Percentiles rank a stretch among this genome's conserved stretches.
Conservation (phyloP, 176 grass and related monocot species). For the Musa schizocarpa region DNA sequence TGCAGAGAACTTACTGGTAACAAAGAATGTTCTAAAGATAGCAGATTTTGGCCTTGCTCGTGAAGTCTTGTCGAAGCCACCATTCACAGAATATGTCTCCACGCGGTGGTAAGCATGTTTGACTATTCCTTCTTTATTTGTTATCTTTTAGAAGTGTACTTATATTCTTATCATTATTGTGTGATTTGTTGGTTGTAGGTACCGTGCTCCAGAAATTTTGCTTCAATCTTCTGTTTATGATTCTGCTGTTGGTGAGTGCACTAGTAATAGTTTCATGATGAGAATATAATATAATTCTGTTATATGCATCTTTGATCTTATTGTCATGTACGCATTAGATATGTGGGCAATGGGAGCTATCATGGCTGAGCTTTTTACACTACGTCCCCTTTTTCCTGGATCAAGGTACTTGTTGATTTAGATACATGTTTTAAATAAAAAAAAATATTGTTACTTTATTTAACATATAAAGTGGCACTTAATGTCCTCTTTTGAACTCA, state of each 20-base stretch:
- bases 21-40: constrained; percentile 82
- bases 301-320: constrained; percentile 1
- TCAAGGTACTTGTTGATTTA: constrained; percentile 43
- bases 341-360: constrained; percentile 99
- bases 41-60: constrained; percentile 99
- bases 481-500: neutral
- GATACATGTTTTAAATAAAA: neutral
- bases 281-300: neutral
- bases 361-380: constrained; percentile 88
- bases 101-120: constrained; percentile 66
- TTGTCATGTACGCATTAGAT: constrained; percentile 35
- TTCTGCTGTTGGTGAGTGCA: constrained; percentile 87
- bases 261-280: constrained; percentile 20
- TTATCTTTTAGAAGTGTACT: neutral
- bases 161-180: neutral
- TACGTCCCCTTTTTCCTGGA: constrained; percentile 91
- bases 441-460: no score
- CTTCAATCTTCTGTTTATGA: constrained; percentile 87
- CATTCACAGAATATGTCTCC: constrained; percentile 98
- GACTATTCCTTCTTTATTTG: neutral
- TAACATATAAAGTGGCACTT: neutral
- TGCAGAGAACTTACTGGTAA: constrained; percentile 89
- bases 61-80: constrained; percentile 79
- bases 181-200: constrained; percentile 31
- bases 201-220: constrained; percentile 91